A percentile compares a stretch with the other conserved stretches of the same genome.
These are phyloP conservation scores for Hyparrhenia diplandra DNA, from an alignment of 176 grass and related monocot species.

Conservation along the genomic window DNA sequence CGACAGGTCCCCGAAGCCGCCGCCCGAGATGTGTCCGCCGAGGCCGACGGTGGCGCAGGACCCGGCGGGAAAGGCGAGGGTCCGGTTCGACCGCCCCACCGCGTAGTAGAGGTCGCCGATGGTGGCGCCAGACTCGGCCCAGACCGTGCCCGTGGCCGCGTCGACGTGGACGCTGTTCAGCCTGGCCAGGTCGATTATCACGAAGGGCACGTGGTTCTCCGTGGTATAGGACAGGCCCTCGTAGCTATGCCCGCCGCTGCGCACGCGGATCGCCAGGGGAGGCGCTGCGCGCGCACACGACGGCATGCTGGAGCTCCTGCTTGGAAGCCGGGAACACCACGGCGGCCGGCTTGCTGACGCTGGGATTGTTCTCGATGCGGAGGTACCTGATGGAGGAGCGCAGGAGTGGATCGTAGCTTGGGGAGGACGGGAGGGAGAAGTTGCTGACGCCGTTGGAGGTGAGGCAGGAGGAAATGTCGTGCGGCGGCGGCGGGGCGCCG, in stretches of 20 bases:
- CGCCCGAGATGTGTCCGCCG: constrained; percentile 54
- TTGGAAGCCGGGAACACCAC: constrained; percentile 41
- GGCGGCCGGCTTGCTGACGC: constrained; percentile 32
- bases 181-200: too few species aligned
- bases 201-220: too few species aligned
- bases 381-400: constrained; percentile 64
- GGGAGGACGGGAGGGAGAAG: constrained; percentile 42
- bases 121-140: too few species aligned
- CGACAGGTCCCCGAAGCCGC: constrained; percentile 53
- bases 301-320: too few species aligned
- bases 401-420: constrained; percentile 33
- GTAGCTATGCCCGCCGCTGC: constrained; percentile 70
- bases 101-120: too few species aligned
- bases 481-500: not conserved
- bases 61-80: constrained; percentile 44
- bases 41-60: constrained; percentile 52
- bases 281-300: too few species aligned
- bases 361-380: constrained; percentile 30
- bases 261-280: constrained; percentile 46
- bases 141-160: too few species aligned
- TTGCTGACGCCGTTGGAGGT: constrained; percentile 32
- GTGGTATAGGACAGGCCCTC: constrained; percentile 66
- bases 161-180: too few species aligned
- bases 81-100: too few species aligned
- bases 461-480: constrained; percentile 37